Evolutionary conservation across 257 asterid species (phyloP).

Genomic region (Plantago major): DNA sequence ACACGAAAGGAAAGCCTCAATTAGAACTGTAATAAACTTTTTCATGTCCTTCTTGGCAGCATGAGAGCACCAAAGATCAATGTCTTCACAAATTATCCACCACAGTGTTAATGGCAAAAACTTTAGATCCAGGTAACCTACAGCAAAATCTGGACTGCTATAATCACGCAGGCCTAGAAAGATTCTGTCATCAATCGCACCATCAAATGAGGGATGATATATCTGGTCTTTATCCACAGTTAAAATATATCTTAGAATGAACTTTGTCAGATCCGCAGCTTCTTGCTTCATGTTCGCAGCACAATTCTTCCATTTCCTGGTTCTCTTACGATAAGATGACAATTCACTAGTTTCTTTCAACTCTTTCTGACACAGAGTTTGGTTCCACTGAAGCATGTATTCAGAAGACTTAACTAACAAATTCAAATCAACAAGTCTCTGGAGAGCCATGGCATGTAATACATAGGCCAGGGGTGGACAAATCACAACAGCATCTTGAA

Average conservation of each 20-base stretch:
- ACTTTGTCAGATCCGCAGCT: conserved; percentile 56
- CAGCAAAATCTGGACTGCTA: conserved; percentile 32
- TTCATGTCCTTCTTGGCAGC: conserved; percentile 69
- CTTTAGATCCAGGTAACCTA: conserved; percentile 55
- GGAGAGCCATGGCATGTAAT: conserved; percentile 64
- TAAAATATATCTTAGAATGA: conserved; percentile 44
- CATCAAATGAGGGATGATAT: conserved; percentile 24
- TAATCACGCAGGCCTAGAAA: conserved; percentile 29
- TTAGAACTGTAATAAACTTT: conserved; percentile 47
- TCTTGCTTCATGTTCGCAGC: conserved; percentile 51
- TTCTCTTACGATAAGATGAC: conserved; percentile 39
- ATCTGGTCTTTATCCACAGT: conserved; percentile 36
- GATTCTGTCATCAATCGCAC: conserved; percentile 26
- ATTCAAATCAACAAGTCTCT: conserved; percentile 76
- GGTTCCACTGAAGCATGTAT: conserved; percentile 58
- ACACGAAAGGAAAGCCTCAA: conserved; percentile 43
- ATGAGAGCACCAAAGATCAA: conserved; percentile 77
- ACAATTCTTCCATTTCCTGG: conserved; percentile 44
- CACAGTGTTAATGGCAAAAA: conserved; percentile 52
- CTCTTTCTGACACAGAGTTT: conserved; percentile 27
- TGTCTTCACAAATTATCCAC: conserved; percentile 56
- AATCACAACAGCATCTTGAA: conserved; percentile 39
- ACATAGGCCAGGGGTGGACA: conserved; percentile 69
- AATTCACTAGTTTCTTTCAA: conserved; percentile 38
- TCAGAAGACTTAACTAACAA: conserved; percentile 55